Conservation (phyloP, 768 basidiomycete species). For the Lactifluus volemus region DNA sequence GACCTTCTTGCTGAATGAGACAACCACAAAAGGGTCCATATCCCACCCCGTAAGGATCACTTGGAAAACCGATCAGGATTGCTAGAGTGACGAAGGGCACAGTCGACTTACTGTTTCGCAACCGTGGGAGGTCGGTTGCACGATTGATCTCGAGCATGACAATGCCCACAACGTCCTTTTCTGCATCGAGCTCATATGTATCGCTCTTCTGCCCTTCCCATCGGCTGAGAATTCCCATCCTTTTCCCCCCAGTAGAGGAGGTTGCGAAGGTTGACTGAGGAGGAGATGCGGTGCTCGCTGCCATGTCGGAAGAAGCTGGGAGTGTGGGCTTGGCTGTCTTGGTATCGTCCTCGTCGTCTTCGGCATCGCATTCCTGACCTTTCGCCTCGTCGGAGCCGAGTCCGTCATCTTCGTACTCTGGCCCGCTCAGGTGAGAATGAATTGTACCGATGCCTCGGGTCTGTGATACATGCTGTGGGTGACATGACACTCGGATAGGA, state of each 20-base stretch:
- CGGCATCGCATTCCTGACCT: constrained; percentile 22
- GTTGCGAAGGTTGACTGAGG: constrained; percentile 15
- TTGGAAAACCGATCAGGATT: constrained; percentile 23
- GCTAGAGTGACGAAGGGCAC: background rate
- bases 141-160: constrained; percentile 88
- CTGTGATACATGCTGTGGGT: constrained; percentile 29
- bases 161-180: constrained; percentile 84
- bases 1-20: constrained; percentile 95
- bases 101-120: constrained; percentile 69
- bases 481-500: background rate
- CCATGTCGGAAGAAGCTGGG: constrained; percentile 21
- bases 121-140: constrained; percentile 75
- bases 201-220: constrained; percentile 31
- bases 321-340: constrained; percentile 10
- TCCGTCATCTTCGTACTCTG: constrained; percentile 67
- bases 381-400: constrained; percentile 33
- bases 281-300: constrained; percentile 4
- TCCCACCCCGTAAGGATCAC: constrained; percentile 87
- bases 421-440: constrained; percentile 48
- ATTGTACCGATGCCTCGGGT: constrained; percentile 83
- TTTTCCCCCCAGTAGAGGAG: constrained; percentile 23
- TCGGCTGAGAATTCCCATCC: constrained; percentile 30
- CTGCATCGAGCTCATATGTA: constrained; percentile 54
- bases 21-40: constrained; percentile 96
- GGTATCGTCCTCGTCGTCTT: constrained; percentile 29